Evolutionary conservation across 106 monocot genomes (phyloP).

Genomic region (Dioscorea alata): DNA sequence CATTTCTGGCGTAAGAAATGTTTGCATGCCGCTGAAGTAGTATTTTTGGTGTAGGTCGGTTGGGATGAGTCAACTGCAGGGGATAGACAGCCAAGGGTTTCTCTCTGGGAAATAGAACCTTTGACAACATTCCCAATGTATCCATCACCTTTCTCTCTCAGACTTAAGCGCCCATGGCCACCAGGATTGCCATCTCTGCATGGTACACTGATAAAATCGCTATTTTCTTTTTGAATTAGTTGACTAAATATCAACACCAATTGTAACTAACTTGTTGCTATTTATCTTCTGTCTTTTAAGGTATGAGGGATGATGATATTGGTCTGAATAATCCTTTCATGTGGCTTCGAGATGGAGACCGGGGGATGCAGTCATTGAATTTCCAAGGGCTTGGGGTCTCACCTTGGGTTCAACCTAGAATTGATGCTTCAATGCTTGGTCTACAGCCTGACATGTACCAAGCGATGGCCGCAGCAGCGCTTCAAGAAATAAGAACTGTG

Average conservation of each 20-base stretch:
- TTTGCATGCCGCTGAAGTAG: background rate
- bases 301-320: conserved; percentile 52
- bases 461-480: conserved; percentile 54
- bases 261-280: background rate
- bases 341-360: conserved; percentile 68
- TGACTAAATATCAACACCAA: background rate
- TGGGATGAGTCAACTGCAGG: conserved; percentile 99
- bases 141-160: conserved; percentile 73
- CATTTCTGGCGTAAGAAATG: background rate
- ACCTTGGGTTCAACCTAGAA: conserved; percentile 71
- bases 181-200: conserved; percentile 71
- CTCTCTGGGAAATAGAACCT: conserved; percentile 98
- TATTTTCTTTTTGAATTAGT: background rate
- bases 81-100: conserved; percentile 89
- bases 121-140: conserved; percentile 98
- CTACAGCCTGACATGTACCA: conserved; percentile 70
- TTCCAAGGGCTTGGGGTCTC: conserved; percentile 61
- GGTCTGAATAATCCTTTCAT: conserved; percentile 49
- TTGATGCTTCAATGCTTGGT: conserved; percentile 54
- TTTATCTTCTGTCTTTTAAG: conserved; percentile 18
- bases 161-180: conserved; percentile 93
- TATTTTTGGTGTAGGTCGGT: conserved; percentile 59
- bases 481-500: conserved; percentile 47
- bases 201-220: conserved; percentile 4
- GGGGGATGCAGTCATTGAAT: conserved; percentile 58